Base-by-base conservation (phyloP, 768 basidiomycete genomes). In the Strobilomyces confusus region DNA sequence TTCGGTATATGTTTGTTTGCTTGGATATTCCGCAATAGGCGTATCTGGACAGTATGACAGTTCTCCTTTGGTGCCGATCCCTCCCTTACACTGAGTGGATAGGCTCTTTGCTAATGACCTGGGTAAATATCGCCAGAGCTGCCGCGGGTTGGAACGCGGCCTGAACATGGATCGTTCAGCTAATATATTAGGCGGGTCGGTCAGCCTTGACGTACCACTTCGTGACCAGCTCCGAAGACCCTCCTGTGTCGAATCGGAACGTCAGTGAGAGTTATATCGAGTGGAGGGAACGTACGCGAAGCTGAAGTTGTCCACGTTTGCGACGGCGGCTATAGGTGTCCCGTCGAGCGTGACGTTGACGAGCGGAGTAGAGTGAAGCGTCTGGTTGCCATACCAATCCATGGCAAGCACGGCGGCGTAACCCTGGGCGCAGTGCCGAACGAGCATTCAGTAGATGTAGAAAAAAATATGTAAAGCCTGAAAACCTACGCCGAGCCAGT, bases 231-330 rank as follows among this genome's bases (percentile, higher is more conserved):
- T 12, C 15, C 38, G 17, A 32, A 41, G 20, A 41, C 38, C 29
- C 38, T 41, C 29, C 48, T 32, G 12, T 22, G 84, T 25, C 12
- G 38, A 22, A 20, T 22, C 15, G 20, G 11, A 25, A 37, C 15
- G 29, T 48, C n/a, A 36, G 33, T 11, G 3, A 20, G 19, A 19
- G 20, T 29, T 3, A 23, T 9, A 12, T 23, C n/a, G n/a, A 29
- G 2, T 0, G 22, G 33, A 32, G 13, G 32, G n/a, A 22, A 77
- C 83, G 60, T 52, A 84, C 83, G 82, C 85, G 64, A 86, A 87
- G 0, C 80, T 73, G 61, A 86, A 85, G 53, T 83, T 82, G 56
- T 81, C 82, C 32, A 86, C 79, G 37, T 85, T 84, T 62, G 82
- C 77, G 17, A 84, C 74, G 0, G 82, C 78, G 0, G 81, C 84